These are phyloP conservation scores for Stenogyne calaminthoides DNA, from an alignment of 305 asterid species.

Conservation along the genomic window DNA sequence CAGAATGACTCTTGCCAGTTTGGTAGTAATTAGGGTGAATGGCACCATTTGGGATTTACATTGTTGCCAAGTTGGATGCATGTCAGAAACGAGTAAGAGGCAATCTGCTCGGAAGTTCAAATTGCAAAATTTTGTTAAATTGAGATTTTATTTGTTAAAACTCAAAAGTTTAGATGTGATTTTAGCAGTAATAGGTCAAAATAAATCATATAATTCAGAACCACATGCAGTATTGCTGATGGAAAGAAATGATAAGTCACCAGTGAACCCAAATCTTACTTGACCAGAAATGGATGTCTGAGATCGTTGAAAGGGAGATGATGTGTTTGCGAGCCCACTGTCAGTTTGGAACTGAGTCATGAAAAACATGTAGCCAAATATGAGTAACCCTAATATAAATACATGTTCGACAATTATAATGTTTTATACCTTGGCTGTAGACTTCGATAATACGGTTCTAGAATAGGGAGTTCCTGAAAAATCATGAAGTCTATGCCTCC, in stretches of 20 bases:
- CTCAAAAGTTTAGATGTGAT: no score
- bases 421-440: conserved; percentile 62
- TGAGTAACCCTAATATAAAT: conserved; percentile 25
- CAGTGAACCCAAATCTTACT: conserved; percentile 39
- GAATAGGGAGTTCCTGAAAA: conserved; percentile 92
- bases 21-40: no score
- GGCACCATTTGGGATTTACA: no score
- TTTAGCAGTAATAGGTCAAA: not conserved
- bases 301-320: conserved; percentile 57
- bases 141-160: no score
- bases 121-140: no score
- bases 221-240: not conserved
- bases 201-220: conserved; percentile 15
- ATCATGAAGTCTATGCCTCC: conserved; percentile 62
- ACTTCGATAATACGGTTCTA: conserved; percentile 59
- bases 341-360: conserved; percentile 54
- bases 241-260: not conserved
- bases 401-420: conserved; percentile 11
- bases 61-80: no score
- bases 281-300: conserved; percentile 52
- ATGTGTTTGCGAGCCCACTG: conserved; percentile 41
- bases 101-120: no score
- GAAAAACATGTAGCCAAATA: conserved; percentile 34
- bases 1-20: no score
- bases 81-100: no score